Conservation (phyloP, 768 basidiomycete species). For the Boletellus sp. region DNA sequence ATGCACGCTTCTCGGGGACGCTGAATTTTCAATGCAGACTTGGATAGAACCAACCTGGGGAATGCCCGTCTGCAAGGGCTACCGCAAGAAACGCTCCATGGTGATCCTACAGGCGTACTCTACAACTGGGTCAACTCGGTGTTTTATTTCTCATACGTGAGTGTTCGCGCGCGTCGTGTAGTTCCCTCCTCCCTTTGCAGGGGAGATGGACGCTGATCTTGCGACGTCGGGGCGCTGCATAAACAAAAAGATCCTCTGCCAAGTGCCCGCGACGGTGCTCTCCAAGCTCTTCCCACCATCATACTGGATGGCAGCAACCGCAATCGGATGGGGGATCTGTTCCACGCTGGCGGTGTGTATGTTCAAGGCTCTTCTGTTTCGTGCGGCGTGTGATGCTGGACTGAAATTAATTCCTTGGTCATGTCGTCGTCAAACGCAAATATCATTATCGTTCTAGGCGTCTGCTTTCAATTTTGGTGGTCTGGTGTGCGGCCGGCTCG, state of each 20-base stretch:
- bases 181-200: too few relatives aligned
- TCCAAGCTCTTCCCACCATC: constrained; percentile 71
- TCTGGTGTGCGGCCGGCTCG: constrained; percentile 53
- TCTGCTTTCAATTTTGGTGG: constrained; percentile 58
- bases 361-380: background rate
- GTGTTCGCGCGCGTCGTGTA: constrained; percentile 14
- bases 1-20: too few relatives aligned
- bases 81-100: constrained; percentile 57
- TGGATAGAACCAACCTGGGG: constrained; percentile 76
- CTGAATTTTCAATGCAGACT: constrained; percentile 25
- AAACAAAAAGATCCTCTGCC: constrained; percentile 56
- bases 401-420: background rate
- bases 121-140: constrained; percentile 75
- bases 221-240: background rate
- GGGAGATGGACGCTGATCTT: background rate
- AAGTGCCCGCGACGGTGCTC: constrained; percentile 59
- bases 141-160: constrained; percentile 77
- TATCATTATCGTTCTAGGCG: constrained; percentile 37
- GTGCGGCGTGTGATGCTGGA: background rate
- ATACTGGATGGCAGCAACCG: constrained; percentile 60
- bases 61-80: constrained; percentile 79
- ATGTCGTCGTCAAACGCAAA: too few relatives aligned
- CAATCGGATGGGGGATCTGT: constrained; percentile 72
- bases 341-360: constrained; percentile 63
- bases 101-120: constrained; percentile 60